Evolutionary conservation across 2,329 filamentous ascomycete species (phyloP).

Genomic region (Fusarium tuaranense): DNA sequence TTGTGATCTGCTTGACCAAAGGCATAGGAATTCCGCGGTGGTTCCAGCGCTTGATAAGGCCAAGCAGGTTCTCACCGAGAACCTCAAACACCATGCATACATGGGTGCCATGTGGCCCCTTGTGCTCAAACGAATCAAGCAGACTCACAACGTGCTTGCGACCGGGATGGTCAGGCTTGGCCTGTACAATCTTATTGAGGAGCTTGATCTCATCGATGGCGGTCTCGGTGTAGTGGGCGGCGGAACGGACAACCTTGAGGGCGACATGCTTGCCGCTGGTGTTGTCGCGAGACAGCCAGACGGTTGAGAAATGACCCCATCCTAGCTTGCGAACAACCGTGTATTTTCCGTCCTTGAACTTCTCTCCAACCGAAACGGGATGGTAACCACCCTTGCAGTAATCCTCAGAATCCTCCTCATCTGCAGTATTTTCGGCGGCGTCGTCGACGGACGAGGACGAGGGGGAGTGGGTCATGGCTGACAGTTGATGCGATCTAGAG

Average conservation of each 20-base stretch:
- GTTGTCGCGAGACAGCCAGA: conserved; percentile 88
- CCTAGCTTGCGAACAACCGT: conserved; percentile 95
- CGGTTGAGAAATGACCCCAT: conserved; percentile 99
- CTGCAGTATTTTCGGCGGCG: conserved; percentile 89
- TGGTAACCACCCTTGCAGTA: conserved; percentile 99
- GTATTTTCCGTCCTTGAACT: conserved; percentile 98
- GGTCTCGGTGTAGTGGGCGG: conserved; percentile 98
- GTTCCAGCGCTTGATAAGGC: conserved; percentile 98
- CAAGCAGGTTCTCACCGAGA: conserved; percentile 91
- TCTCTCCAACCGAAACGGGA: conserved; percentile 92
- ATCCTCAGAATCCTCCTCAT: conserved; percentile 98
- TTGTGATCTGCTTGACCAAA: conserved; percentile 98
- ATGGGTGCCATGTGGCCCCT: conserved; percentile 94
- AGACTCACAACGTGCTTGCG: conserved; percentile 96
- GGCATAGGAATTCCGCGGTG: conserved; percentile 97
- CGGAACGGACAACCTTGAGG: conserved; percentile 96
- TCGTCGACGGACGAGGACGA: conserved; percentile 86
- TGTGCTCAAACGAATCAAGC: conserved; percentile 97
- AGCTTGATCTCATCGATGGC: conserved; percentile 99
- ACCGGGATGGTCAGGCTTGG: conserved; percentile 93
- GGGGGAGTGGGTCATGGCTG: conserved; percentile 77
- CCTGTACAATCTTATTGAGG: conserved; percentile 94
- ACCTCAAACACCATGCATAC: conserved; percentile 99
- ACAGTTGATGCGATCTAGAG: conserved; percentile 65
- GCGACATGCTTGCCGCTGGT: conserved; percentile 92